Conservation (phyloP, 345 rosid species). For the Bruguiera sexangula region DNA sequence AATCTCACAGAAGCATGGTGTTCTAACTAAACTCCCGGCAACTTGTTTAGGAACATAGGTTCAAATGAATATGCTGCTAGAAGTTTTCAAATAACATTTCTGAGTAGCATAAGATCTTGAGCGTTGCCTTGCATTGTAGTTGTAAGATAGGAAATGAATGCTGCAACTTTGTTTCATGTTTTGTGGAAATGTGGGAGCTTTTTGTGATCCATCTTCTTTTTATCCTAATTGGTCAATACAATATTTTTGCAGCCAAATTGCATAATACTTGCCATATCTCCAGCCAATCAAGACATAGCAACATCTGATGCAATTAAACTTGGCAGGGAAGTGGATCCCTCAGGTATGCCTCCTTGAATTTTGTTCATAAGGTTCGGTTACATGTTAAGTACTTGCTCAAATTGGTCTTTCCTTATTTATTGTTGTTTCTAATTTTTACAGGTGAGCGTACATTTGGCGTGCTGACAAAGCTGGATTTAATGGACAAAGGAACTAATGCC, state of each 20-base stretch:
- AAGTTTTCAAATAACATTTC: too few relatives aligned
- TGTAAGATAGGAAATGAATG: too few relatives aligned
- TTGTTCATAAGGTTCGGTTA: background rate
- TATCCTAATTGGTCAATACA: conserved; percentile 3
- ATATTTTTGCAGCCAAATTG: conserved; percentile 66
- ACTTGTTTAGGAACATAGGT: too few relatives aligned
- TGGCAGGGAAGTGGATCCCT: conserved; percentile 83
- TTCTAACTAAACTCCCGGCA: too few relatives aligned
- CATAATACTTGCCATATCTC: conserved; percentile 88
- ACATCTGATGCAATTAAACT: conserved; percentile 96
- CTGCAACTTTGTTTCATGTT: background rate
- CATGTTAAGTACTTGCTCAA: background rate
- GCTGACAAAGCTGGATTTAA: conserved; percentile 87
- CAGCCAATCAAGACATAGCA: conserved; percentile 96
- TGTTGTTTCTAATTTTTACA: conserved; percentile 20
- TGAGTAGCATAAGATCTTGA: too few relatives aligned
- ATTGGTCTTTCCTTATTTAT: background rate
- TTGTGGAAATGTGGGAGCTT: background rate
- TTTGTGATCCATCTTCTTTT: background rate
- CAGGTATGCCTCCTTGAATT: conserved; percentile 43
- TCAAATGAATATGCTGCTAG: too few relatives aligned
- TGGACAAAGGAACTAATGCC: conserved; percentile 99
- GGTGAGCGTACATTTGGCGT: conserved; percentile 99
- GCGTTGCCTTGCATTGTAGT: too few relatives aligned
- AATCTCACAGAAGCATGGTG: too few relatives aligned